These are phyloP conservation scores for Colletotrichum shisoi DNA, from an alignment of 2,329 filamentous ascomycete species.

Conservation along the genomic window DNA sequence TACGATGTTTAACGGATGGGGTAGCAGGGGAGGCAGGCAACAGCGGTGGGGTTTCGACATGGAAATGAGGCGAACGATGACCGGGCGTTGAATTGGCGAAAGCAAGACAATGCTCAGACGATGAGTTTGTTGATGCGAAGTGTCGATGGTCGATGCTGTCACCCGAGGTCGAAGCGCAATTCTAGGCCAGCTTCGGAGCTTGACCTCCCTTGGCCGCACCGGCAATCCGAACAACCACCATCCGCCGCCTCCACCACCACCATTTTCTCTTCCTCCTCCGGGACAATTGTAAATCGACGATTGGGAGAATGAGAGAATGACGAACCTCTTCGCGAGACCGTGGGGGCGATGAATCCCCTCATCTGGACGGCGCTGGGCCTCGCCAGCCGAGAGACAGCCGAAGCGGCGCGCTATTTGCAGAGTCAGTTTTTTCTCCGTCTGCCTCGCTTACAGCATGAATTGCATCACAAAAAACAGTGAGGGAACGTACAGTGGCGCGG, in stretches of 20 bases:
- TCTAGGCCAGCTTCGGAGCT: constrained; percentile 31
- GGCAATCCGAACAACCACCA: constrained; percentile 26
- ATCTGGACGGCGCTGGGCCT: constrained; percentile 56
- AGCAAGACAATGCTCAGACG: background rate
- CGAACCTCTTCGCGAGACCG: constrained; percentile 69
- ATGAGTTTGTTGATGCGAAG: background rate
- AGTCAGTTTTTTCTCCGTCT: constrained; percentile 29
- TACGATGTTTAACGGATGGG: background rate
- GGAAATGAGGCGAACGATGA: background rate
- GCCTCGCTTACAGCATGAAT: constrained; percentile 1
- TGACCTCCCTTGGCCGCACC: constrained; percentile 33
- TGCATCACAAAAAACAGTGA: constrained; percentile 21
- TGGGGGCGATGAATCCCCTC: constrained; percentile 68
- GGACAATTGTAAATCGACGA: constrained; percentile 8
- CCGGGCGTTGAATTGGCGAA: constrained; percentile 1
- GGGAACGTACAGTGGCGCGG: constrained; percentile 62
- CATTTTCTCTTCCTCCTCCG: constrained; percentile 1
- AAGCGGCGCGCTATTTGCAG: constrained; percentile 56
- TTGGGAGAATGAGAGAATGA: constrained; percentile 39
- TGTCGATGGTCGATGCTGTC: constrained; percentile 24
- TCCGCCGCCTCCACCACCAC: background rate
- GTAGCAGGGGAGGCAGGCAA: background rate
- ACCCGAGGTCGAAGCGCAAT: constrained; percentile 9
- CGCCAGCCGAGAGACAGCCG: constrained; percentile 60
- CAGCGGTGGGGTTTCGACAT: background rate